A percentile compares a stretch with the other conserved stretches of the same genome.
phyloP scores from a whole-genome alignment of 106 monocot genomes.

The Narthecium ossifragum region DNA sequence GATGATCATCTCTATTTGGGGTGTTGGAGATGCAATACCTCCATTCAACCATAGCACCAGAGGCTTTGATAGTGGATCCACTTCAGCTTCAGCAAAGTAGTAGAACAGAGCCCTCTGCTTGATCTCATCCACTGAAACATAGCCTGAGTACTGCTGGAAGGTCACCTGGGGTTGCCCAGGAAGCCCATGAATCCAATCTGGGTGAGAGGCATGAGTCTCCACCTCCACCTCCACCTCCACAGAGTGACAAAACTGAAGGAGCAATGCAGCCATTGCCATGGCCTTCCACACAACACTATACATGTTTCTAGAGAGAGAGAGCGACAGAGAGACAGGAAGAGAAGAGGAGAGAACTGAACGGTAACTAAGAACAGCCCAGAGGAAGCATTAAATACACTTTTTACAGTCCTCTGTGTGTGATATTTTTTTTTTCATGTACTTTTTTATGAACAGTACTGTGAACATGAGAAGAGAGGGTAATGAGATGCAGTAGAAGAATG shows the following conservation, averaged over 20 bases:
- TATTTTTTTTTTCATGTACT: too few species aligned
- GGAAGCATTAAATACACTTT: too few species aligned
- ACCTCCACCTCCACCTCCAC: not conserved
- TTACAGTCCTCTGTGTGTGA: too few species aligned
- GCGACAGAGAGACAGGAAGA: not conserved
- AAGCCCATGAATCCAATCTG: not conserved
- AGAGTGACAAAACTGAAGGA: not conserved
- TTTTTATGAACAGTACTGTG: too few species aligned
- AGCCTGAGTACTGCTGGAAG: constrained; percentile 11
- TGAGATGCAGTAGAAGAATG: too few species aligned
- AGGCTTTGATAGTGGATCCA: constrained; percentile 2
- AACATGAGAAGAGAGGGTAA: too few species aligned
- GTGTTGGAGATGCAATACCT: constrained; percentile 5
- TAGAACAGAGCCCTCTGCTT: constrained; percentile 4
- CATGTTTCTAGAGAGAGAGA: not conserved
- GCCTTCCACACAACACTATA: not conserved
- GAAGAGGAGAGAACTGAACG: too few species aligned
- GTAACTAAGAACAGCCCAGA: too few species aligned
- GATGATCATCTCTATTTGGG: too few species aligned
- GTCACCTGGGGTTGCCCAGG: constrained; percentile 8
- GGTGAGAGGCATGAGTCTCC: too few species aligned
- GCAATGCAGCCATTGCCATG: not conserved
- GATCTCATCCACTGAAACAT: constrained; percentile 1
- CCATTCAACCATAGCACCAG: constrained; percentile 8
- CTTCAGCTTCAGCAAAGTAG: constrained; percentile 4